Evolutionary conservation across 2,329 filamentous ascomycete species (phyloP), one percentile per base, ranked within the genome.

Genomic region (Knufia petricola): DNA sequence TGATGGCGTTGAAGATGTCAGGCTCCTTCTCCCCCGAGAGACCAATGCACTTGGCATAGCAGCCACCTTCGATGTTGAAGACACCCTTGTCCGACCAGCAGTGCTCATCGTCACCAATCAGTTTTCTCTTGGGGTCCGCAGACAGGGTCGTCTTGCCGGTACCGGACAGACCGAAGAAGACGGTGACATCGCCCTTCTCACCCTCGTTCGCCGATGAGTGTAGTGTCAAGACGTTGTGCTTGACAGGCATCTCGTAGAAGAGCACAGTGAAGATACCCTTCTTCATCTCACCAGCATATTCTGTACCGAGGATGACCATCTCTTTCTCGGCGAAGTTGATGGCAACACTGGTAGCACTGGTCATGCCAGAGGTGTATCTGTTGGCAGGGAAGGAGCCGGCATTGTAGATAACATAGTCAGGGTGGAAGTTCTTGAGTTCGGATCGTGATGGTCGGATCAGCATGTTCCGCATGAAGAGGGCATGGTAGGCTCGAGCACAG

Each of bases 401-500:
- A 68, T 98, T 98, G 84, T 98, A 98, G 75, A 98, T 96, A 63
- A 90, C 90, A 77, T 98, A 98, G 77, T 98, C 90, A 62, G 92
- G 92, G 71, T 95, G 87, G 81, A 98, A 98, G 73, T 87, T 81
- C 75, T 95, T 85, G 48, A 98, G 83, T 76, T 98, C 89, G 72
- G 94, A 86, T 55, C 79, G 80, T 46, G 82, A 76, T 55, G 92
- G 92, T 61, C 92, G 85, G 76, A 98, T 98, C 66, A 98, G 85
- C 92, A 98, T 98, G 79, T 98, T 98, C 66, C 89, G 87, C 92
- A 98, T 98, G 82, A 98, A 98, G 58, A 98, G 81, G 55, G 92
- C 92, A 79, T 98, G 92, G 79, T 98, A 98, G 70, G 92, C 92
- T 67, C 92, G 89, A 59, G 92, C 92, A 74, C 92, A 98, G 66